These are phyloP conservation scores for Beauveria australis DNA, from an alignment of 2,329 filamentous ascomycete genomes.

Conservation along the genomic window DNA sequence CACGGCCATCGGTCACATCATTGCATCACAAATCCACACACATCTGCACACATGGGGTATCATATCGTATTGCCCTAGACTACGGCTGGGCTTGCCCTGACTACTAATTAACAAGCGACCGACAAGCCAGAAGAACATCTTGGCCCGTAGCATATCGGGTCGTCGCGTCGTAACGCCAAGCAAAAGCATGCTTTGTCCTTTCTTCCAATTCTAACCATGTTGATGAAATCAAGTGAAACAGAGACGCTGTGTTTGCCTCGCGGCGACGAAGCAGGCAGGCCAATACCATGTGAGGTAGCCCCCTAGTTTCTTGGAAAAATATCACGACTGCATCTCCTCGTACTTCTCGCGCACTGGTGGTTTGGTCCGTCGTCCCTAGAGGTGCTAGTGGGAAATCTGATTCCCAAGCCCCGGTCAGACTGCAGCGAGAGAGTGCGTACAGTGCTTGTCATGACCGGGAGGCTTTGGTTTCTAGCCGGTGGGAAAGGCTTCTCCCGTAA, in stretches of 20 bases:
- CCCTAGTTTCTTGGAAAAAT: conserved; percentile 13
- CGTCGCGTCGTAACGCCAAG: conserved; percentile 13
- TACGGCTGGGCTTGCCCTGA: conserved; percentile 26
- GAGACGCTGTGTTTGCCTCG: neutral
- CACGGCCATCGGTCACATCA: too few relatives aligned
- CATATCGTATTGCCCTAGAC: conserved; percentile 22
- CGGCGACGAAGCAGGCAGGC: neutral
- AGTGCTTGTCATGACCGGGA: conserved; percentile 12
- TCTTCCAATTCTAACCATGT: neutral
- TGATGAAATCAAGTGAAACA: neutral
- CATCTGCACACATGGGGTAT: conserved; percentile 7
- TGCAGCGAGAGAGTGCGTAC: neutral
- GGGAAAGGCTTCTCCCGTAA: conserved; percentile 3
- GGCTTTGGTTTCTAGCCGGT: conserved; percentile 6
- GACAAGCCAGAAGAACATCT: conserved; percentile 24
- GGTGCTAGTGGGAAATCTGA: conserved; percentile 18
- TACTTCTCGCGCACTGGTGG: conserved; percentile 19
- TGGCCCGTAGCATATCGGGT: conserved; percentile 23
- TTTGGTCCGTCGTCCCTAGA: conserved; percentile 16
- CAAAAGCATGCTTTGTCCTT: neutral
- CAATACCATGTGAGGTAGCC: conserved; percentile 1
- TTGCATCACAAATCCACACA: neutral
- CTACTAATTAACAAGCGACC: conserved; percentile 23
- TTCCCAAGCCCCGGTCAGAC: conserved; percentile 21
- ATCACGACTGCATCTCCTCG: conserved; percentile 5